Percentiles rank a stretch among this genome's conserved stretches.
phyloP scores from a whole-genome alignment of 352 stramenopile species.

The Pythium volutum region DNA sequence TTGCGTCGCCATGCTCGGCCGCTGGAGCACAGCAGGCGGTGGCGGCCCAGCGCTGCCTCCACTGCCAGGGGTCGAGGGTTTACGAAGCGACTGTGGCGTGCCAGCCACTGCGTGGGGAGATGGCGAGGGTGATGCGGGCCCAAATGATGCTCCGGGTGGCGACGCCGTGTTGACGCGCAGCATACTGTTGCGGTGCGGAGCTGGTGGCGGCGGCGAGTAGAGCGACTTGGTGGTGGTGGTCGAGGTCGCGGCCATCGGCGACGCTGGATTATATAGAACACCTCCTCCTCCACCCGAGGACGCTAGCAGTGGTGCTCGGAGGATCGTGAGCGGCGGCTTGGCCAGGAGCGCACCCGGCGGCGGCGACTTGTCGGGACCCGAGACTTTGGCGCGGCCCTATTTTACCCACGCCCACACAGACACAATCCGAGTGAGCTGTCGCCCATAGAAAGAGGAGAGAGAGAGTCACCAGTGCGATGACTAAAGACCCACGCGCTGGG shows the following conservation, averaged over 20 bases:
- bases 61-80: slow-evolving; percentile 7
- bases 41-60: not conserved
- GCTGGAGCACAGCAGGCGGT: slow-evolving; percentile 1
- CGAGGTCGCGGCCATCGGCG: not conserved
- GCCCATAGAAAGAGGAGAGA: not conserved
- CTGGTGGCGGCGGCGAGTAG: slow-evolving; percentile 3
- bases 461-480: not conserved
- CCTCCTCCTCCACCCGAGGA: not conserved
- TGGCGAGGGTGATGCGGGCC: not conserved
- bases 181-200: slow-evolving; percentile 6
- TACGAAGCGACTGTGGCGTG: not conserved
- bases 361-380: slow-evolving; percentile 3
- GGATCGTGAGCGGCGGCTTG: slow-evolving; percentile 43
- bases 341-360: slow-evolving; percentile 29
- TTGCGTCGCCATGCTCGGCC: not conserved
- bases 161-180: slow-evolving; percentile 21
- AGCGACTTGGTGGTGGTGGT: slow-evolving; percentile 2
- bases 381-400: slow-evolving; percentile 31
- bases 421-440: not conserved
- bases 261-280: not conserved
- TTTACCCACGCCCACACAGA: not conserved
- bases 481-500: slow-evolving; percentile 16
- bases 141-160: not conserved
- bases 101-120: not conserved
- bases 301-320: slow-evolving; percentile 16